Conservation (phyloP, 2,329 filamentous ascomycete species). For the Fusarium sp. region DNA sequence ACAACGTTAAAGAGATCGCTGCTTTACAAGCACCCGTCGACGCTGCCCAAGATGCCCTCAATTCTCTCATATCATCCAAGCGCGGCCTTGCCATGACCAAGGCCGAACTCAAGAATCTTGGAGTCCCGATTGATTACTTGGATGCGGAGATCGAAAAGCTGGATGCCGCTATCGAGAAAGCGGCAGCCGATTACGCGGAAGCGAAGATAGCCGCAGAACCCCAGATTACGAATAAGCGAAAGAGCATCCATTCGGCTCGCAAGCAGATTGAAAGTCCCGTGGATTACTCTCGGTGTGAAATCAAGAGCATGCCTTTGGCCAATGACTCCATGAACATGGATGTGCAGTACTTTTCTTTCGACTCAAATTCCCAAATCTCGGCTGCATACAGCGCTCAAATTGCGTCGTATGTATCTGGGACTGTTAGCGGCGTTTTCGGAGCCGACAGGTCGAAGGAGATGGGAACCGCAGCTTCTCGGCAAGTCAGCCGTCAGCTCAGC, state of each 20-base stretch:
- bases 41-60: slow-evolving; percentile 28
- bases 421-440: not conserved
- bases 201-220: not conserved
- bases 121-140: not conserved
- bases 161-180: not conserved
- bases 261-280: slow-evolving; percentile 24
- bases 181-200: not conserved
- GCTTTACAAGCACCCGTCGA: not conserved
- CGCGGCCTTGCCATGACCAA: slow-evolving; percentile 34
- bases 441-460: not conserved
- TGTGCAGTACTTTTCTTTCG: slow-evolving; percentile 23
- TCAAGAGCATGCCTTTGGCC: slow-evolving; percentile 25
- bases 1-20: not conserved
- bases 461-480: not conserved
- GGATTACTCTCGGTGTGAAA: slow-evolving; percentile 19
- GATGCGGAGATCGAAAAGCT: not conserved
- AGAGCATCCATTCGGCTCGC: not conserved
- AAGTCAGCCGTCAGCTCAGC: not conserved
- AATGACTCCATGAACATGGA: slow-evolving; percentile 33
- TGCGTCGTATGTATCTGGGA: not conserved
- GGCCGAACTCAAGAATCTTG: slow-evolving; percentile 28
- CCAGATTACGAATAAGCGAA: not conserved
- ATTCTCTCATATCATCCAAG: slow-evolving; percentile 16
- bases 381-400: not conserved
- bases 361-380: not conserved